Base-by-base conservation (phyloP, 495 filamentous ascomycete species). In the Lindgomyces ingoldianus region DNA sequence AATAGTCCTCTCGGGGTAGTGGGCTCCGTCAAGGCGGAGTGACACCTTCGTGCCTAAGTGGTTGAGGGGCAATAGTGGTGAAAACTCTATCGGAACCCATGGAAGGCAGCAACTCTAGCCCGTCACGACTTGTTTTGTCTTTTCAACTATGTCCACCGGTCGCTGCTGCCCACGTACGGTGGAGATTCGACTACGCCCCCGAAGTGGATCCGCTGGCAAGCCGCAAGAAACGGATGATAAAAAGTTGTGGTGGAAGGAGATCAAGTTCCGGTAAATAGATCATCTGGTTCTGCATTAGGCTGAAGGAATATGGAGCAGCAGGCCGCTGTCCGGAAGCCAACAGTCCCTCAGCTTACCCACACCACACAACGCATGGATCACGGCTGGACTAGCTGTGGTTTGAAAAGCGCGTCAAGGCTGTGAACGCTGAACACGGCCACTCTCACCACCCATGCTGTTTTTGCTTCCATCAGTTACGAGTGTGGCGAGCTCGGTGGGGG, bases 331-430 rank as follows among this genome's bases (percentile, higher is more conserved):
- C 33, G 33, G 48, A 48, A 21, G 18, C 39, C 52, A 25, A 52
- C 18, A 29, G 18, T 48, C 30, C 44, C 18, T 50, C 46, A 47
- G 62, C 54, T 65, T 58, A 58, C 58, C n/a, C 58, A 52, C 50
- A 47, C 33, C 41, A 42, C 30, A 55, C 47, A 12, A 54, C 56
- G 39, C 48, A 42, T n/a, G 53, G 42, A 60, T 39, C 65, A 51
- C 64, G 26, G 57, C 57, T 50, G 2, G 10, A 16, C 14, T 52
- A 30, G n/a, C 48, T 1, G 25, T 62, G 11, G 64, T 67, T 67
- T 64, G 62, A 60, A 49, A 26, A 57, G 56, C 61, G 56, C 61
- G 33, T 60, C 66, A 61, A 69, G 66, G 66, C 66, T 61, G 60
- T 47, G 55, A 47, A 57, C 49, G 60, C 65, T 47, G 55, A 47